Evolutionary conservation across 2,329 filamentous ascomycete species (phyloP).

Genomic region (Stromatinia cepivora): DNA sequence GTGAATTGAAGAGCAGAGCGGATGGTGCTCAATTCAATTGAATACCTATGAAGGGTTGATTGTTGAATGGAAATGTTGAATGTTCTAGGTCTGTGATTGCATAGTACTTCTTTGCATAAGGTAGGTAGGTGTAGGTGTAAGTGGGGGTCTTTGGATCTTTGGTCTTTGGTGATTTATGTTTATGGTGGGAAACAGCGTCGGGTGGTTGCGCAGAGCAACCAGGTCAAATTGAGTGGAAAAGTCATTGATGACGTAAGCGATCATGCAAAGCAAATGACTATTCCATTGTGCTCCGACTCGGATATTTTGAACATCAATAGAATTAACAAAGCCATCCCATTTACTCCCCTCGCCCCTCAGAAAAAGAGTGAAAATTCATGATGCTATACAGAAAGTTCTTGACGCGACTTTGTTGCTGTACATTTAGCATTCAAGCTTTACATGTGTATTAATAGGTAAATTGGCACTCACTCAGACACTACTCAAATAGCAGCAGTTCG

Average conservation of each 20-base stretch:
- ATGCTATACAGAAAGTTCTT: too few relatives aligned
- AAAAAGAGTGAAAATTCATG: too few relatives aligned
- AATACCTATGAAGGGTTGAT: constrained; percentile 11
- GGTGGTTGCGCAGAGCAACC: constrained; percentile 15
- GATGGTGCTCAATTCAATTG: constrained; percentile 1
- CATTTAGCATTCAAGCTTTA: too few relatives aligned
- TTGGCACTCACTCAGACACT: not conserved
- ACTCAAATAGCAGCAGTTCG: not conserved
- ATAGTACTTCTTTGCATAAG: constrained; percentile 11
- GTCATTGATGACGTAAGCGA: constrained; percentile 20
- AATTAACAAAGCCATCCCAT: too few relatives aligned
- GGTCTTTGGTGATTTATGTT: constrained; percentile 4
- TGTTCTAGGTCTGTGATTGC: constrained; percentile 6
- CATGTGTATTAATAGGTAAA: not conserved
- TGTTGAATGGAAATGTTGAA: constrained; percentile 1
- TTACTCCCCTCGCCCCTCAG: too few relatives aligned
- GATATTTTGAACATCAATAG: not conserved
- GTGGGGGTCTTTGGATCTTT: not conserved
- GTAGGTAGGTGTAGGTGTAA: constrained; percentile 1
- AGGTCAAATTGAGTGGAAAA: not conserved
- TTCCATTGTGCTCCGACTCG: not conserved
- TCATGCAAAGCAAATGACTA: not conserved
- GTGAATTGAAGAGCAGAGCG: not conserved
- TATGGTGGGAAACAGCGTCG: not conserved
- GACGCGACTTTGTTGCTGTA: too few relatives aligned